These are phyloP conservation scores for Grifola frondosa DNA, from an alignment of 1,284 basidiomycete species.

Conservation along the genomic window DNA sequence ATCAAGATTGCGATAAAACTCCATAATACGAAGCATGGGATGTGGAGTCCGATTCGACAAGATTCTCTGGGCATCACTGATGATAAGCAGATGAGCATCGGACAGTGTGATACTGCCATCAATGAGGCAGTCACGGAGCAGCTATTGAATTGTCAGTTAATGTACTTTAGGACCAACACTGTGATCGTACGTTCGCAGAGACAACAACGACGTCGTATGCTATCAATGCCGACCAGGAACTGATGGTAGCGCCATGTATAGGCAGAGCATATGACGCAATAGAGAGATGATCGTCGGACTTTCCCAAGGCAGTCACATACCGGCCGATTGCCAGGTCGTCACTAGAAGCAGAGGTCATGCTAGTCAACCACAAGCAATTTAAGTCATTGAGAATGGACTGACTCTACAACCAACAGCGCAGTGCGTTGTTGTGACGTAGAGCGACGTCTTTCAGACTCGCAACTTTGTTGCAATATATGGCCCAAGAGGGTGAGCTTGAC, in stretches of 20 bases:
- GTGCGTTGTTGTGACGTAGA: too few relatives aligned
- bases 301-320: conserved; percentile 13
- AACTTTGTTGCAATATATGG: conserved; percentile 6
- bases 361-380: neutral
- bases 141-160: conserved; percentile 17
- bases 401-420: conserved; percentile 22
- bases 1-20: conserved; percentile 42
- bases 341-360: conserved; percentile 3
- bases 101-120: conserved; percentile 35
- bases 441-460: conserved; percentile 1
- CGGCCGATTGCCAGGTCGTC: conserved; percentile 15
- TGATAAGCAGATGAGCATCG: conserved; percentile 43
- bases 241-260: conserved; percentile 13
- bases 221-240: conserved; percentile 18
- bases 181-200: conserved; percentile 14
- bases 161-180: neutral
- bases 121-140: conserved; percentile 30
- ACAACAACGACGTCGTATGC: conserved; percentile 22
- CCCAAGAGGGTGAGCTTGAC: conserved; percentile 13
- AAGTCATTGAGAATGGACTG: neutral
- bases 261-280: conserved; percentile 17
- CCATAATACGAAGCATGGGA: conserved; percentile 44
- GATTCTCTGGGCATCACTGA: conserved; percentile 36
- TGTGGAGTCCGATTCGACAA: conserved; percentile 25
- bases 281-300: conserved; percentile 12